phyloP scores from a whole-genome alignment of 208 protist genomes.

The Borovskyia barvae region DNA sequence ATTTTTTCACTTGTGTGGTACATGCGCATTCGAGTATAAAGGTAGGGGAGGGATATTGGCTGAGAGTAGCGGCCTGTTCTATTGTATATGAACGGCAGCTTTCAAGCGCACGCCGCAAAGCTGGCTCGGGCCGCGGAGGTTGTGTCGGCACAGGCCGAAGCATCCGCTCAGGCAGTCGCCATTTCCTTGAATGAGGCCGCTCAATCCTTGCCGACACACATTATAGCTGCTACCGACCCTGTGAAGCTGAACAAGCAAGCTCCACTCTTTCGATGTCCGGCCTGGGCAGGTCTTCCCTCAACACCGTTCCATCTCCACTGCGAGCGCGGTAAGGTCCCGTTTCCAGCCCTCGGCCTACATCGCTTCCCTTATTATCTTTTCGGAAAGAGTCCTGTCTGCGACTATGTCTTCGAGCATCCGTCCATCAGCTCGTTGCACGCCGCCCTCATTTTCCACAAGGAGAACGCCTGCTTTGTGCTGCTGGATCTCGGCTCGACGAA shows the following conservation, averaged over 20 bases:
- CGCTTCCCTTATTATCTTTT: constrained; percentile 90
- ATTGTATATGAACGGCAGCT: constrained; percentile 23
- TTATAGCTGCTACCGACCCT: constrained; percentile 57
- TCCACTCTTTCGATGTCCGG: constrained; percentile 73
- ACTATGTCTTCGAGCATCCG: constrained; percentile 87
- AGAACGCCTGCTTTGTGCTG: constrained; percentile 76
- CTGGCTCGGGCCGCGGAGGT: constrained; percentile 24
- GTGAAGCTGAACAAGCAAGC: constrained; percentile 80
- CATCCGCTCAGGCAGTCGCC: background rate
- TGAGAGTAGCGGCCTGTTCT: too few relatives aligned
- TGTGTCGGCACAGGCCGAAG: background rate
- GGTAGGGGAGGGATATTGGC: too few relatives aligned
- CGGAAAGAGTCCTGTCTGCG: constrained; percentile 69
- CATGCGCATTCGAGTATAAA: too few relatives aligned
- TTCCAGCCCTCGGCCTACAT: constrained; percentile 62
- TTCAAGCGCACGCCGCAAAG: constrained; percentile 19
- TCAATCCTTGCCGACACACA: constrained; percentile 60
- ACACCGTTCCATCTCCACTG: constrained; percentile 68
- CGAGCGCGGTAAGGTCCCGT: constrained; percentile 42
- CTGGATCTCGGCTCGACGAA: constrained; percentile 88
- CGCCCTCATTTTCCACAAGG: constrained; percentile 81
- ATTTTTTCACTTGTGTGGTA: too few relatives aligned
- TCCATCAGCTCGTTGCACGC: constrained; percentile 85
- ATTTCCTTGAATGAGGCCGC: constrained; percentile 49
- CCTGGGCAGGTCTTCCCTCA: constrained; percentile 70